Base-by-base conservation (phyloP, 1,284 basidiomycete species). In the Tilletia setariae region DNA sequence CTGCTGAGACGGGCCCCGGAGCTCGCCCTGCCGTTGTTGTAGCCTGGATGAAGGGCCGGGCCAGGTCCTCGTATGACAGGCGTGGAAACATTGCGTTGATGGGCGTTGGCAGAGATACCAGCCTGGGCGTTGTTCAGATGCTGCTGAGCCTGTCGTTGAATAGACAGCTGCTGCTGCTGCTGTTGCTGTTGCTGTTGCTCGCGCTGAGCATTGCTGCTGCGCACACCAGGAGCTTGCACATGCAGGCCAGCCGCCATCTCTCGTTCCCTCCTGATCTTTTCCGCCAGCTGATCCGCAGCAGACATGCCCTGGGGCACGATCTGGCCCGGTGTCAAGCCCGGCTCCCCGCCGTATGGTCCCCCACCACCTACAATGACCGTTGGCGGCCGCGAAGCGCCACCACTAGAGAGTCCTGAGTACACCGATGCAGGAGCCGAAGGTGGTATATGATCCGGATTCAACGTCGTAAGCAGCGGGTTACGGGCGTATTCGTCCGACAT, bases 31-130 rank as follows among this genome's bases (percentile, higher is more conserved):
- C 35, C 35, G 11, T 4, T 11, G 35, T 40, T 40, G 56, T 61
- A 61, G n/a, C 56, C 56, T 19, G 56, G 56, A 30, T 61, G 23
- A 2, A 61, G 28, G 13, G 56, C 56, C 4, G 30, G 23, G 2
- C 56, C 56, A 7, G 56, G 56, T 4, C 56, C 56, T 8, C 56
- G 56, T 2, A 61, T 61, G 56, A 61, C 56, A 35, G 56, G 28
- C 23, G 56, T 61, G 15, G 56, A 61, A 7, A 40, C 32, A 16
- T 61, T 32, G 8, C 56, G 56, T 32, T 61, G 56, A 32, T 61
- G 56, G 13, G 56, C 32, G 2, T 21, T 21, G 32, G 21, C 6
- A 21, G 53, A 7, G 19, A 4, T n/a, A 49, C 8, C 47, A 49
- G 7, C 19, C 6, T n/a, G 8, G 6, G 19, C 47, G 25, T 25